Evolutionary conservation across 148 eudicot species (phyloP), one percentile per base, ranked within the genome.

Genomic region (Spergularia bocconei): DNA sequence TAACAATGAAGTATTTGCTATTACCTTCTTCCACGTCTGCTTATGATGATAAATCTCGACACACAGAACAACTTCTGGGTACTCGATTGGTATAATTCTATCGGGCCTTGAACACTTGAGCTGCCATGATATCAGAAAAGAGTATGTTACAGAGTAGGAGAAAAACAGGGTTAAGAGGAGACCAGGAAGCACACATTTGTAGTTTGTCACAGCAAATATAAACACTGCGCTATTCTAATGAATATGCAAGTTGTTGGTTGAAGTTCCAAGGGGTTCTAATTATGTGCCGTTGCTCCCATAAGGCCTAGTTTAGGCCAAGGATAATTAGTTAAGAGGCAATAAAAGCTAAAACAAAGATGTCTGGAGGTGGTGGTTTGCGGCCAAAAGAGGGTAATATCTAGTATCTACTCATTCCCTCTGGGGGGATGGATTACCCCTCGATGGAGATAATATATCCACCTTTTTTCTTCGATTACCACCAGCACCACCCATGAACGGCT

Each of bases 41-140:
- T 78, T 86, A 82, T 78, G 81, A 70, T 86, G 89, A 79, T 90
- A 90, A 75, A 95, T 82, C 85, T 95, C 99, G 16, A 95, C 56
- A 51, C 88, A 85, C 48, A 95, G 90, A 75, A 92, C 73, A 17
- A 82, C 78, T 75, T 95, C 97, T 59, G 91, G 90, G 81, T 86
- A 78, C 19, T 73, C 84, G 65, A 92, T 81, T n/a, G 84, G 88
- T 58, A 83, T 80, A 70, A 83, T 60, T 69, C 78, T 89, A 64
- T 66, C 75, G 53, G 72, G 44, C 79, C 73, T 79, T 60, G 91
- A 84, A 44, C 77, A 68, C 81, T 75, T 91, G 50, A 85, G 82
- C 93, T 90, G 85, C 73, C 44, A 77, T 13, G 4, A 38, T n/a
- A 65, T 17, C 62, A 50, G n/a, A 75, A 76, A 13, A 68, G n/a